Evolutionary conservation across 164 flowering plant species (phyloP).

Genomic region (Sextonia rubra): DNA sequence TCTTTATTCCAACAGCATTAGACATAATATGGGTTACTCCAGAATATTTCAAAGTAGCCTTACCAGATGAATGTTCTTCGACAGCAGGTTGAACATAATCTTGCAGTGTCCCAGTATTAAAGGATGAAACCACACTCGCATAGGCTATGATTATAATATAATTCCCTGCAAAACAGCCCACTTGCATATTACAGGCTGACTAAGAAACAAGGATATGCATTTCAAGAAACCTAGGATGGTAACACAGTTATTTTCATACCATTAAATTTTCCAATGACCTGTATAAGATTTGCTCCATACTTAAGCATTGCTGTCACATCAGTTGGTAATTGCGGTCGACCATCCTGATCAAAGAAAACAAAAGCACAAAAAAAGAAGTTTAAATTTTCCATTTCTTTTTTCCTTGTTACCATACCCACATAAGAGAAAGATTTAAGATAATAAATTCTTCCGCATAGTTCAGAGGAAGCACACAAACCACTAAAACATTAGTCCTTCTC

Average conservation of each 20-base stretch:
- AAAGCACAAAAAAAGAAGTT: conserved; percentile 22
- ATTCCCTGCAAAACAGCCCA: conserved; percentile 38
- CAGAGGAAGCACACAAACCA: conserved; percentile 45
- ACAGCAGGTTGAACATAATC: conserved; percentile 53
- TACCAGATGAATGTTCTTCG: conserved; percentile 51
- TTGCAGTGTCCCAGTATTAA: conserved; percentile 36
- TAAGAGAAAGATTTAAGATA: not conserved
- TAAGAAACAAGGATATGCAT: conserved; percentile 6
- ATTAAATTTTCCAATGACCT: conserved; percentile 73
- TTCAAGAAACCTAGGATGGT: not conserved
- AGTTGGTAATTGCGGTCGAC: conserved; percentile 82
- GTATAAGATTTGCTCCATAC: conserved; percentile 83
- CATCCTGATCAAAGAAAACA: conserved; percentile 39
- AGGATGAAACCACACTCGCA: conserved; percentile 35
- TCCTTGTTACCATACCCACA: not conserved
- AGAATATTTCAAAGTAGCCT: too few species aligned
- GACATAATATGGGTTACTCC: too few species aligned
- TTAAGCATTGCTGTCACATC: conserved; percentile 54
- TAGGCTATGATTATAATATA: conserved; percentile 58
- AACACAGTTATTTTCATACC: conserved; percentile 35
- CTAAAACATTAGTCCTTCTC: conserved; percentile 39
- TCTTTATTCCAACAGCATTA: too few species aligned
- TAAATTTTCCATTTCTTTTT: not conserved
- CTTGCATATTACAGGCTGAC: conserved; percentile 1
- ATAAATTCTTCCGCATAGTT: not conserved